phyloP scores from a whole-genome alignment of 2,329 filamentous ascomycete species.

The Aspergillus vadensis region DNA sequence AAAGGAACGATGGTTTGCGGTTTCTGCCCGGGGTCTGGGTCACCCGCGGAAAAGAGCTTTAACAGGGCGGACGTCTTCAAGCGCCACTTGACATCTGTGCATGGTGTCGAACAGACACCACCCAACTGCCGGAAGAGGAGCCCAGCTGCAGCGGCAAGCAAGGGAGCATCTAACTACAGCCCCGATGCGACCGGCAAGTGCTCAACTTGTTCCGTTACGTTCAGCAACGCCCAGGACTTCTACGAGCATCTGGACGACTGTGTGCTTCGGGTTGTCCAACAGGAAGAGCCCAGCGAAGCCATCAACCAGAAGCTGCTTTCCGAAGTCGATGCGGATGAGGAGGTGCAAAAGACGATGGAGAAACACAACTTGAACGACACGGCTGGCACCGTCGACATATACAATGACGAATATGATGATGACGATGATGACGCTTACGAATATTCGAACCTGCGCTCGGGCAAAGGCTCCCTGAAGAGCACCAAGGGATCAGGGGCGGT shows the following conservation, averaged over 20 bases:
- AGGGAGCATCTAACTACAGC: constrained; percentile 71
- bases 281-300: constrained; percentile 59
- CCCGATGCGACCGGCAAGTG: constrained; percentile 82
- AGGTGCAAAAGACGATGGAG: constrained; percentile 60
- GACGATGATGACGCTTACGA: constrained; percentile 60
- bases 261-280: constrained; percentile 64
- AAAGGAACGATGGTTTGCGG: constrained; percentile 97
- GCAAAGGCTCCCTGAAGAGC: constrained; percentile 51
- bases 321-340: constrained; percentile 62
- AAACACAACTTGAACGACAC: constrained; percentile 56
- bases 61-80: constrained; percentile 97
- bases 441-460: constrained; percentile 40
- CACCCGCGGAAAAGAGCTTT: constrained; percentile 89
- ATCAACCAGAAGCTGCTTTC: constrained; percentile 59
- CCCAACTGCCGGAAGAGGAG: constrained; percentile 86
- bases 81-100: constrained; percentile 84
- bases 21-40: constrained; percentile 87
- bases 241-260: constrained; percentile 89
- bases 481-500: constrained; percentile 53
- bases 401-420: constrained; percentile 55
- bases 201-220: constrained; percentile 84
- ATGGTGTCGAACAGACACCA: constrained; percentile 88
- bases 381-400: constrained; percentile 55
- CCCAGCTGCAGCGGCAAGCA: constrained; percentile 47
- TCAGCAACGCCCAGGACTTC: constrained; percentile 88